Evolutionary conservation across 2,329 filamentous ascomycete species (phyloP), one percentile per base, ranked within the genome.

Genomic region (Ascochyta clinopodiicola): DNA sequence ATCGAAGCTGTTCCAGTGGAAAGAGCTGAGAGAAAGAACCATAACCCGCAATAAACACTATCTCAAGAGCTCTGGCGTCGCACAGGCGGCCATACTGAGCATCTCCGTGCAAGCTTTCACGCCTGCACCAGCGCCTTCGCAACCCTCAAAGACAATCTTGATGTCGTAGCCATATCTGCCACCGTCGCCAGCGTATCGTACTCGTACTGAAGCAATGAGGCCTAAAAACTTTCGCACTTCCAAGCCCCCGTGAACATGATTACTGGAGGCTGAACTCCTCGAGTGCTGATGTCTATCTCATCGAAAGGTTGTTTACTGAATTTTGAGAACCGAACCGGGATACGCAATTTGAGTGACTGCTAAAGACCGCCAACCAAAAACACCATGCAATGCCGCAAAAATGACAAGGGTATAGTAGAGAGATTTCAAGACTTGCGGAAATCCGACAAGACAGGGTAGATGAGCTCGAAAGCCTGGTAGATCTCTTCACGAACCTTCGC

Each of bases 401-500:
- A 63, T 59, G 56, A 66, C 44, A 54, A 52, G 57, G 60, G 63
- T 62, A 66, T 58, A 64, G 56, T 55, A 53, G 42, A 47, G 50
- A 40, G 44, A 57, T 56, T 80, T 77, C 22, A 86, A 51, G 84
- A 82, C 75, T 87, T 87, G 74, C 84, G 82, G 81, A 87, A 87
- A 72, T 87, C 84, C 52, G 85, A 65, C 39, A 63, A 52, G 56
- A 66, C 63, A 34, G 64, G 64, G 66, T 73, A 65, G 59, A 55
- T 62, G 49, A 64, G 70, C 64, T 77, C 75, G 51, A 77, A 77
- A 27, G 75, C 75, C 52, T 75, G 72, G 66, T 77, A 77, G 66
- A 99, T 98, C 81, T 98, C 95, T 79, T 99, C 95, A 68, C 95
- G 90, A 63, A 98, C 93, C 77, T 99, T 98, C 66, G 95, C 95